A percentile compares a stretch with the other conserved stretches of the same genome.
Evolutionary conservation across 306 rosid species (phyloP).

Genomic region (Citrullus colocynthis): DNA sequence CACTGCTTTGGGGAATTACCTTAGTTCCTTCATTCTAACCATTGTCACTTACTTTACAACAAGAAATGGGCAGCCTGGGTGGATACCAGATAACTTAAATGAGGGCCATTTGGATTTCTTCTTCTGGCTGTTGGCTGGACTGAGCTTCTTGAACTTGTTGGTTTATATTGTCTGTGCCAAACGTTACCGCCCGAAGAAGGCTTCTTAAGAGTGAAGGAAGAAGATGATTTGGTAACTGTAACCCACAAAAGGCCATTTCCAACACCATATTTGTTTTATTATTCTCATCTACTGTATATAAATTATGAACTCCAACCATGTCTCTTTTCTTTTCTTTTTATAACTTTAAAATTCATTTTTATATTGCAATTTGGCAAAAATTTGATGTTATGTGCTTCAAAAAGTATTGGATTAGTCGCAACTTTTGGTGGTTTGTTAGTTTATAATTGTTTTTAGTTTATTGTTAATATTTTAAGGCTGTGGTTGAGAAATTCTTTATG

Average conservation of each 20-base stretch:
- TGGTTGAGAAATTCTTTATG: neutral
- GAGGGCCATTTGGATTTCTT: constrained; percentile 70
- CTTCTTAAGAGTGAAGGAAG: constrained; percentile 26
- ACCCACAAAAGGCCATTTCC: neutral
- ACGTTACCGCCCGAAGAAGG: constrained; percentile 61
- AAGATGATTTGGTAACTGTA: neutral
- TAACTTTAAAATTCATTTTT: neutral
- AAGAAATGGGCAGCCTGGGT: constrained; percentile 44
- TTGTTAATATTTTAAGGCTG: neutral
- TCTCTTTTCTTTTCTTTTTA: neutral
- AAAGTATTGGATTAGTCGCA: neutral
- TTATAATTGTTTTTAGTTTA: neutral
- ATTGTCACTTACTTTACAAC: constrained; percentile 68
- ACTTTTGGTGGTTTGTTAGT: neutral
- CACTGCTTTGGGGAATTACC: constrained; percentile 63
- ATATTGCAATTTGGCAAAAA: neutral
- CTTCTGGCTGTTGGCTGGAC: constrained; percentile 86
- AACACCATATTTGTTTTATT: neutral
- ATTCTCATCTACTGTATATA: neutral
- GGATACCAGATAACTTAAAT: constrained; percentile 87
- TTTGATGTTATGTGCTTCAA: neutral
- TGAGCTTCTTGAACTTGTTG: constrained; percentile 61
- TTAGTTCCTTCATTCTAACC: constrained; percentile 76
- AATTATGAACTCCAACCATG: neutral
- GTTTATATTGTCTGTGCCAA: constrained; percentile 45